These are phyloP conservation scores for Geranium incanum DNA, from an alignment of 441 rosid species.

Conservation along the genomic window DNA sequence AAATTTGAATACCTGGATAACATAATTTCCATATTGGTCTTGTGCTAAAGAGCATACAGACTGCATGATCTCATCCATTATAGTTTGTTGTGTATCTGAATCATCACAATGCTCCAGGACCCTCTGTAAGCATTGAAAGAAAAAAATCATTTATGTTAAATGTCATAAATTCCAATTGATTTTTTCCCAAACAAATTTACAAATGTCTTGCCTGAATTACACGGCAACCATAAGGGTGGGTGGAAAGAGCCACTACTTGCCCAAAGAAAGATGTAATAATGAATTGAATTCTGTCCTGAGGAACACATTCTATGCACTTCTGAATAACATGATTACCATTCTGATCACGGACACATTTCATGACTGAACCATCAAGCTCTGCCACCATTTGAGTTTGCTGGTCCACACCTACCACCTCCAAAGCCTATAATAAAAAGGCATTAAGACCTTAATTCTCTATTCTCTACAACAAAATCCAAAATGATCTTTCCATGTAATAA, in stretches of 20 bases:
- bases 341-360: slow-evolving; percentile 88
- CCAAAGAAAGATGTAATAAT: slow-evolving; percentile 63
- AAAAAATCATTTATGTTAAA: not conserved
- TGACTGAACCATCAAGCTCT: slow-evolving; percentile 72
- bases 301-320: slow-evolving; percentile 79
- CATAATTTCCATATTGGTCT: slow-evolving; percentile 91
- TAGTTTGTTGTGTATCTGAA: slow-evolving; percentile 53
- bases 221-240: slow-evolving; percentile 88
- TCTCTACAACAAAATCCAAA: slow-evolving; percentile 6
- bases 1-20: slow-evolving; percentile 51
- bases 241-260: slow-evolving; percentile 66
- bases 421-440: slow-evolving; percentile 40
- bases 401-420: slow-evolving; percentile 81
- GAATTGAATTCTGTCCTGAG: slow-evolving; percentile 66
- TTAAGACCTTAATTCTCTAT: slow-evolving; percentile 2
- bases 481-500: not conserved
- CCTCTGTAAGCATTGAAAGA: slow-evolving; percentile 48
- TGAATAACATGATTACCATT: slow-evolving; percentile 88
- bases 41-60: slow-evolving; percentile 75
- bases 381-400: slow-evolving; percentile 81
- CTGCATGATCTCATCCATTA: slow-evolving; percentile 74
- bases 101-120: slow-evolving; percentile 71
- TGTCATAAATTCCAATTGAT: slow-evolving; percentile 5
- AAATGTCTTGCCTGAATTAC: slow-evolving; percentile 59
- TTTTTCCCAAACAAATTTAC: not conserved